Conservation (phyloP, 2,329 filamentous ascomycete genomes). For the Simplicillium sp. region DNA sequence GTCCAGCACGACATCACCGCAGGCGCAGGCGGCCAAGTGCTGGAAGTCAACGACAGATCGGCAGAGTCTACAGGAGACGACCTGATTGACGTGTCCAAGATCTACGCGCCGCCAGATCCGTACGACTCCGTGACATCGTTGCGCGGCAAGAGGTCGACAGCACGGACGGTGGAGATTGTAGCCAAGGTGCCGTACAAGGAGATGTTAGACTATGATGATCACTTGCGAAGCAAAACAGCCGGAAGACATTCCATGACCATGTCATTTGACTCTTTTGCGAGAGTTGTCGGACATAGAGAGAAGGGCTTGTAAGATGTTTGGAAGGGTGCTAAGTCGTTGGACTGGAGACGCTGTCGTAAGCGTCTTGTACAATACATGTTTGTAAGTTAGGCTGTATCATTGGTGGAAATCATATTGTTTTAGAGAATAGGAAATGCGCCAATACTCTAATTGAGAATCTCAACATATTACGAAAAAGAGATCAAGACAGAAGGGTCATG, state of each 20-base stretch:
- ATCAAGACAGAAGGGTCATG: too few relatives aligned
- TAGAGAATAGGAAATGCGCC: too few relatives aligned
- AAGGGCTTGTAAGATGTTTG: conserved; percentile 29
- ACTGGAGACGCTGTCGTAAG: not conserved
- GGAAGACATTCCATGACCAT: conserved; percentile 59
- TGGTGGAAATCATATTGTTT: too few relatives aligned
- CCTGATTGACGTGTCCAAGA: conserved; percentile 57
- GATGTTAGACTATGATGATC: conserved; percentile 91
- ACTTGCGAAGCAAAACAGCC: conserved; percentile 78
- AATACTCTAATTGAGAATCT: too few relatives aligned
- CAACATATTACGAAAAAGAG: too few relatives aligned
- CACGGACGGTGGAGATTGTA: conserved; percentile 55
- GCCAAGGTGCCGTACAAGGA: conserved; percentile 89
- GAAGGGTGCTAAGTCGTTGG: conserved; percentile 1
- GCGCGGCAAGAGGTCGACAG: conserved; percentile 37
- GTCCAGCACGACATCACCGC: conserved; percentile 76
- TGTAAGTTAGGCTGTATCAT: too few relatives aligned
- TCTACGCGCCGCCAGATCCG: conserved; percentile 85
- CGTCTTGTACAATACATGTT: not conserved
- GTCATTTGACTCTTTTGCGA: conserved; percentile 48
- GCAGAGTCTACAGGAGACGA: conserved; percentile 25
- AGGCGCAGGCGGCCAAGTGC: conserved; percentile 60
- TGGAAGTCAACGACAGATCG: conserved; percentile 56
- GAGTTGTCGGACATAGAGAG: conserved; percentile 44
- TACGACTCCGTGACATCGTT: conserved; percentile 55